Evolutionary conservation across 2,329 filamentous ascomycete genomes (phyloP), one percentile per base, ranked within the genome.

Genomic region (Pyrenophora tritici-repentis): DNA sequence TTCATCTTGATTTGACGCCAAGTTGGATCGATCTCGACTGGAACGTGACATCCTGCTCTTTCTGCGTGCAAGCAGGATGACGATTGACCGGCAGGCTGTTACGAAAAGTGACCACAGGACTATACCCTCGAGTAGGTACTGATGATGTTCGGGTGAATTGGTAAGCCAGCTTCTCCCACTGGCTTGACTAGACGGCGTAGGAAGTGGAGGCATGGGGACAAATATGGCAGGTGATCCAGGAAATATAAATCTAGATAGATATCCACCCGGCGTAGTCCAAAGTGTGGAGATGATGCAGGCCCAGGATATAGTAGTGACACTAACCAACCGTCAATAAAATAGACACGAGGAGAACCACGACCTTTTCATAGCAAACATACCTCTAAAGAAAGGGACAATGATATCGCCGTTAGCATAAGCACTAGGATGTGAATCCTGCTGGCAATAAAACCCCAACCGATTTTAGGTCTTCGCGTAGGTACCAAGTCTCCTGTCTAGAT

Each of bases 351-450:
- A 56, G 42, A 24, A 43, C 38, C 53, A 50, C 56, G 56, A 49
- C 53, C 59, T 71, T 73, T 68, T 29, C 26, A 24, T 29, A 29
- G 26, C 65, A 72, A 66, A 70, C 69, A 61, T 52, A 70, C 68
- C 16, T 46, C 26, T 12, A 18, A 32, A 66, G 63, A 38, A 56
- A 65, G 66, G 52, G 26, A 29, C 26, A 55, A 57, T 57, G 63
- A 59, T 58, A 65, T 56, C 61, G 58, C 60, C 56, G 62, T 68
- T 69, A 50, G 61, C 59, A 67, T 71, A 70, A 72, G 70, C 68
- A 65, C 68, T 71, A 71, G 58, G 56, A 50, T 51, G 35, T 26
- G 50, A 36, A 50, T 57, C 55, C 48, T 42, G 61, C 66, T 60
- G 56, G 59, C 44, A 56, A 58, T 56, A 62, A 33, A 32, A 49